These are phyloP conservation scores for Conticribra guillardii DNA, from an alignment of 108 stramenopile species.

Conservation along the genomic window DNA sequence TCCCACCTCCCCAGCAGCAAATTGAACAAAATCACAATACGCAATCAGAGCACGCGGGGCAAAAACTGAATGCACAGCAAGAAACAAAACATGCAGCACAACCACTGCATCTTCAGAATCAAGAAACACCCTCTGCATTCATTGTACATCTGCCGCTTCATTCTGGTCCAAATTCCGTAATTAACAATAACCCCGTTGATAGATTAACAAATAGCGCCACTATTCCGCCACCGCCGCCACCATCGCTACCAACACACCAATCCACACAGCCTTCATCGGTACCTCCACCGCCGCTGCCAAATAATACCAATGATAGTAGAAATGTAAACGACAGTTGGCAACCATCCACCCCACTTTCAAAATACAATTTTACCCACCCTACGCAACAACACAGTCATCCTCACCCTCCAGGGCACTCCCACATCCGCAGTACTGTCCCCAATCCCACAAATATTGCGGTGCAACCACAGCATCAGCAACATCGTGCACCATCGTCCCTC, in stretches of 20 bases:
- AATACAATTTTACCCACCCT: slow-evolving; percentile 1
- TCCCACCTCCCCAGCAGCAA: no score
- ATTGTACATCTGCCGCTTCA: neutral
- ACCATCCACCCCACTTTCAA: neutral
- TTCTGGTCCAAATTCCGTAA: no score
- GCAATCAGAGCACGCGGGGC: neutral
- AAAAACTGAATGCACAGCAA: neutral
- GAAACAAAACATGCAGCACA: neutral
- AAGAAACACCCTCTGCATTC: neutral
- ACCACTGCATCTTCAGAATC: neutral
- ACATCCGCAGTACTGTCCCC: neutral
- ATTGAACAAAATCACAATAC: no score
- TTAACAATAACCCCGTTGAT: neutral
- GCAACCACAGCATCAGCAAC: no score
- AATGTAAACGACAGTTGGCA: neutral
- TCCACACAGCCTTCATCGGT: neutral
- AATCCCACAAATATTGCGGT: neutral
- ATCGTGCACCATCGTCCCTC: slow-evolving; percentile 1
- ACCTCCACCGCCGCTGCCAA: slow-evolving; percentile 10
- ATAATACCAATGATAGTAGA: neutral
- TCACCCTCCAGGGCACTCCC: neutral
- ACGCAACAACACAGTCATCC: neutral
- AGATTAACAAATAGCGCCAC: neutral
- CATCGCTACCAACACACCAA: neutral
- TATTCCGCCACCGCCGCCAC: neutral